phyloP scores from a whole-genome alignment of 2,329 filamentous ascomycete genomes.

The Stromatinia cepivora region DNA sequence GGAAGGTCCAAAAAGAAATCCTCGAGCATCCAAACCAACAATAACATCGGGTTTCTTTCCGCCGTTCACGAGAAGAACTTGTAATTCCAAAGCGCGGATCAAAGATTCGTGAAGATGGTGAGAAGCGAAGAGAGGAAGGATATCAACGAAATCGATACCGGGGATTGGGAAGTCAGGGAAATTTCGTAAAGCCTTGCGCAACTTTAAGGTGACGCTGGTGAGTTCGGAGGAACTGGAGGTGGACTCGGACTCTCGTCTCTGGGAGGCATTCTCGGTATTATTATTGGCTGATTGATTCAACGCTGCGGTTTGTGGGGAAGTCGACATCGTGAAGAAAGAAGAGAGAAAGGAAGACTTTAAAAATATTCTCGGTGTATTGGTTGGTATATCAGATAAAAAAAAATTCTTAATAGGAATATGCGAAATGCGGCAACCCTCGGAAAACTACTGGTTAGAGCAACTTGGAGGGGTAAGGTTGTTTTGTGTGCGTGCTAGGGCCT shows the following conservation, averaged over 20 bases:
- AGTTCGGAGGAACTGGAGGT: constrained; percentile 41
- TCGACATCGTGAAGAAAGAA: constrained; percentile 39
- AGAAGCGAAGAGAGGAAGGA: constrained; percentile 91
- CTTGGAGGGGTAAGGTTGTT: constrained; percentile 11
- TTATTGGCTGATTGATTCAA: constrained; percentile 26
- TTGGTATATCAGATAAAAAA: constrained; percentile 18
- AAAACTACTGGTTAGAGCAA: constrained; percentile 19
- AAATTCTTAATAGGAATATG: constrained; percentile 14
- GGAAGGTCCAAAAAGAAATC: constrained; percentile 91
- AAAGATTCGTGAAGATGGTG: constrained; percentile 72
- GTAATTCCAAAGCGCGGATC: constrained; percentile 80
- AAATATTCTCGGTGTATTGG: neutral
- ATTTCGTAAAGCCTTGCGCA: constrained; percentile 74
- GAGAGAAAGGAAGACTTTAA: constrained; percentile 30
- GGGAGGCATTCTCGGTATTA: constrained; percentile 36
- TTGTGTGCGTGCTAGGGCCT: neutral
- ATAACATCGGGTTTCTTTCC: constrained; percentile 77
- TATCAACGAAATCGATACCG: constrained; percentile 96
- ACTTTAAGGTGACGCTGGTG: constrained; percentile 60
- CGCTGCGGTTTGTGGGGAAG: constrained; percentile 29
- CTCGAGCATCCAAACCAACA: constrained; percentile 88
- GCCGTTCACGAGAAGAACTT: constrained; percentile 66
- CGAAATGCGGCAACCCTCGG: constrained; percentile 23
- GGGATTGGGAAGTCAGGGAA: constrained; percentile 90
- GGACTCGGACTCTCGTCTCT: constrained; percentile 40